Percentiles rank a stretch among this genome's conserved stretches.
Evolutionary conservation across 1,284 basidiomycete species (phyloP).

Genomic region (Neonothopanus nambi): DNA sequence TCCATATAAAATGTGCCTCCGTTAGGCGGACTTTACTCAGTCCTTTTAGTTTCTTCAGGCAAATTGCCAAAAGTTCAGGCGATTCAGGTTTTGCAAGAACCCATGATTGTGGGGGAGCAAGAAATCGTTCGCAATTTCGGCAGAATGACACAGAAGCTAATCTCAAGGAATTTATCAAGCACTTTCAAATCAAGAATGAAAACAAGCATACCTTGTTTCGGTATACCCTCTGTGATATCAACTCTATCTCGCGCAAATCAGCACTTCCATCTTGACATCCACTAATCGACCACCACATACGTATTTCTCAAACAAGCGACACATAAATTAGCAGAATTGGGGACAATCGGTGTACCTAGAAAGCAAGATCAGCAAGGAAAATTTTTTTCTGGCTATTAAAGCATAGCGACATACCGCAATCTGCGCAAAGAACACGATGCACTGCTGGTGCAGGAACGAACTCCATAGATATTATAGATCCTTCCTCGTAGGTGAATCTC

Average conservation of each 20-base stretch:
- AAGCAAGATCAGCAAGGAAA: conserved; percentile 11
- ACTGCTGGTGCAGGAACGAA: conserved; percentile 70
- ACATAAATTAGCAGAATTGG: conserved; percentile 96
- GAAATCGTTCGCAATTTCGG: conserved; percentile 94
- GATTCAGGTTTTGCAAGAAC: conserved; percentile 87
- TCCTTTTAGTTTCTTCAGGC: conserved; percentile 93
- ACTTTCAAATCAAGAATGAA: neutral
- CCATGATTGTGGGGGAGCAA: conserved; percentile 92
- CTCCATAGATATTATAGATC: conserved; percentile 53
- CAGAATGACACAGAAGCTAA: conserved; percentile 90
- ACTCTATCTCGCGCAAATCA: conserved; percentile 51
- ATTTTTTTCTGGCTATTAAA: neutral
- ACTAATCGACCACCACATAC: conserved; percentile 37
- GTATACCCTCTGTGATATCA: conserved; percentile 98
- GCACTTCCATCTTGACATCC: conserved; percentile 1
- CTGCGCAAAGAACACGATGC: conserved; percentile 79
- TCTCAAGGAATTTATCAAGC: conserved; percentile 4
- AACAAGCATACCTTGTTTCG: conserved; percentile 78
- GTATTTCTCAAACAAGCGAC: conserved; percentile 90
- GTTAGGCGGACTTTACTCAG: conserved; percentile 94
- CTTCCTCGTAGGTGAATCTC: neutral
- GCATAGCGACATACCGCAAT: conserved; percentile 59
- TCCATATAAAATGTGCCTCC: conserved; percentile 99
- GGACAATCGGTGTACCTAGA: conserved; percentile 87
- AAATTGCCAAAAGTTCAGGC: conserved; percentile 87